These are phyloP conservation scores for Talaromyces pinophilus DNA, from an alignment of 2,329 filamentous ascomycete genomes.

Conservation along the genomic window DNA sequence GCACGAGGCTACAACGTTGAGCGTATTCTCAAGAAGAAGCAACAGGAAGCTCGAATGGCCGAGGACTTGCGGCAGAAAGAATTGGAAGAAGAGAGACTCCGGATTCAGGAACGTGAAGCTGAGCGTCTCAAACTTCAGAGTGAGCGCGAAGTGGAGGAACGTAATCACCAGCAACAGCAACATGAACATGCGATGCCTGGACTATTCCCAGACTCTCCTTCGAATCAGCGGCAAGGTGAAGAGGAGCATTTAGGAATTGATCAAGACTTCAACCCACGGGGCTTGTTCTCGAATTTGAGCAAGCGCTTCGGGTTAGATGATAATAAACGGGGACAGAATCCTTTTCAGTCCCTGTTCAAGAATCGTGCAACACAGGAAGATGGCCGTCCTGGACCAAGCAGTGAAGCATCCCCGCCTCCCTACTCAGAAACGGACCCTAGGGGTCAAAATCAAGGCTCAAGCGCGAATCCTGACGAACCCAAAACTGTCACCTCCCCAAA, in stretches of 20 bases:
- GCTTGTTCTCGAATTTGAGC: constrained; percentile 68
- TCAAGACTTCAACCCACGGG: constrained; percentile 50
- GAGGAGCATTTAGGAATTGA: constrained; percentile 28
- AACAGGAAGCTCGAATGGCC: constrained; percentile 81
- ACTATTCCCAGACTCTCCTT: constrained; percentile 68
- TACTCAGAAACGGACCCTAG: constrained; percentile 42
- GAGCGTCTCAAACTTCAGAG: constrained; percentile 48
- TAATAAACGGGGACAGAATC: constrained; percentile 20
- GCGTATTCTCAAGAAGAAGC: constrained; percentile 84
- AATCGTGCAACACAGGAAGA: constrained; percentile 30
- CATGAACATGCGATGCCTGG: constrained; percentile 66
- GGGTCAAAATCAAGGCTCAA: constrained; percentile 14
- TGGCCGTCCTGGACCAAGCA: constrained; percentile 8
- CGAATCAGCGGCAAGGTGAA: constrained; percentile 39
- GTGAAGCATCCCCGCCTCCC: constrained; percentile 40
- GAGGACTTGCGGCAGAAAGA: constrained; percentile 76
- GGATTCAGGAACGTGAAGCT: constrained; percentile 62
- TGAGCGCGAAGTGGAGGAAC: constrained; percentile 32
- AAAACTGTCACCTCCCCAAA: constrained; percentile 41
- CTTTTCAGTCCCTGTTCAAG: constrained; percentile 35
- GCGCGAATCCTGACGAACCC: constrained; percentile 35
- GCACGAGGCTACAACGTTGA: constrained; percentile 95
- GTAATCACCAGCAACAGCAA: constrained; percentile 35
- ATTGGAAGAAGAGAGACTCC: constrained; percentile 70
- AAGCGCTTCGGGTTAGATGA: constrained; percentile 68